phyloP scores from a whole-genome alignment of 371 early-diverging fungal species.

The Syncephalastrum contaminatum region DNA sequence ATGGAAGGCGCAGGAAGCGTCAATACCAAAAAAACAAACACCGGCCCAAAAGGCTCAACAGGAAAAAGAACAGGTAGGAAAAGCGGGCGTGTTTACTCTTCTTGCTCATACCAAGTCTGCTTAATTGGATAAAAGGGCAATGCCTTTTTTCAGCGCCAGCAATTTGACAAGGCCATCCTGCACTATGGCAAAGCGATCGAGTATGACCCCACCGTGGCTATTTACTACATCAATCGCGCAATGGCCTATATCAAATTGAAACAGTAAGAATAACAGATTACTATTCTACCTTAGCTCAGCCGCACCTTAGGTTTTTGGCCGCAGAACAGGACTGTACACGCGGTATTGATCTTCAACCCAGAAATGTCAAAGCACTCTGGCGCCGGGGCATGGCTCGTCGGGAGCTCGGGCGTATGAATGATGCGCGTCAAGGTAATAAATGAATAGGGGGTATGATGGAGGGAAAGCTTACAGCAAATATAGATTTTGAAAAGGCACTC shows the following conservation, averaged over 20 bases:
- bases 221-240: slow-evolving; percentile 78
- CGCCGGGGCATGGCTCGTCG: slow-evolving; percentile 73
- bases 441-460: not conserved
- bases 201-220: slow-evolving; percentile 62
- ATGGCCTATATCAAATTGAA: slow-evolving; percentile 80
- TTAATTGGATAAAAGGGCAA: slow-evolving; percentile 62
- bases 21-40: too few species aligned
- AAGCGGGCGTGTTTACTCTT: too few species aligned
- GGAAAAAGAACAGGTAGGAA: too few species aligned
- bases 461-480: not conserved
- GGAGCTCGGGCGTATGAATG: slow-evolving; percentile 53
- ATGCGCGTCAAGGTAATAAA: slow-evolving; percentile 57
- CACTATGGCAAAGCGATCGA: slow-evolving; percentile 72
- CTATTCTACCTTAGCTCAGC: not conserved
- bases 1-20: too few species aligned
- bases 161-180: slow-evolving; percentile 64
- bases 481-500: slow-evolving; percentile 65
- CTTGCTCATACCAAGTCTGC: slow-evolving; percentile 2
- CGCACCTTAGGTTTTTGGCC: slow-evolving; percentile 50
- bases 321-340: slow-evolving; percentile 75
- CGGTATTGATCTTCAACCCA: slow-evolving; percentile 63
- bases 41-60: too few species aligned
- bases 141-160: slow-evolving; percentile 69
- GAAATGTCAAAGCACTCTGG: slow-evolving; percentile 83
- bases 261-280: slow-evolving; percentile 35